These are phyloP conservation scores for Starmerella lactis-condensi DNA, from an alignment of 805 yeast species.

Conservation along the genomic window DNA sequence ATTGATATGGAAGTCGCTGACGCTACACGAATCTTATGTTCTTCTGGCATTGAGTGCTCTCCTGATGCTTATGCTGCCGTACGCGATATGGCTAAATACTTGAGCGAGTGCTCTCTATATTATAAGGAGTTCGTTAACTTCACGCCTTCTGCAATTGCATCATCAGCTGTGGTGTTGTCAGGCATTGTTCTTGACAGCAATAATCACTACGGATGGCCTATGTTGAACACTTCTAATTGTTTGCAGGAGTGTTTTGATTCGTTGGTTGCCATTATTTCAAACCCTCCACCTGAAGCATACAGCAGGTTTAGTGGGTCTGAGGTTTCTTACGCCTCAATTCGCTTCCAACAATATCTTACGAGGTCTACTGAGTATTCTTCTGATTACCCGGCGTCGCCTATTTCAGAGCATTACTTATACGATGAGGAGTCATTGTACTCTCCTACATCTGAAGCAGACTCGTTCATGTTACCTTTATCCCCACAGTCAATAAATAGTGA, in stretches of 20 bases:
- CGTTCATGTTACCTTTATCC: too few species aligned
- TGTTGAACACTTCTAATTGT: slow-evolving; percentile 8
- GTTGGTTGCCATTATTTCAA: slow-evolving; percentile 14
- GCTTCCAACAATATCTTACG: slow-evolving; percentile 8
- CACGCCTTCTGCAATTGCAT: slow-evolving; percentile 21
- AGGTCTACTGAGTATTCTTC: not conserved
- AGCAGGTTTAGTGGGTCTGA: not conserved
- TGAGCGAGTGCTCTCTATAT: slow-evolving; percentile 24
- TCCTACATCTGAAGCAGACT: too few species aligned
- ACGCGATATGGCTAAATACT: slow-evolving; percentile 18
- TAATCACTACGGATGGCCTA: slow-evolving; percentile 11
- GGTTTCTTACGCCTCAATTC: not conserved
- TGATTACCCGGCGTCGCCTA: not conserved
- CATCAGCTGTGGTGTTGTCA: slow-evolving; percentile 23
- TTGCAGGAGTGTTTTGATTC: slow-evolving; percentile 16
- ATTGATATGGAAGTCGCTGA: slow-evolving; percentile 17
- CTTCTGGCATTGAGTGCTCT: slow-evolving; percentile 7
- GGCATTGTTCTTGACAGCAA: slow-evolving; percentile 14
- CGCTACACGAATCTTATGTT: slow-evolving; percentile 6
- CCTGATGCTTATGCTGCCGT: slow-evolving; percentile 6
- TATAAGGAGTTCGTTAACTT: slow-evolving; percentile 19
- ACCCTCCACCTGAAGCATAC: slow-evolving; percentile 13
- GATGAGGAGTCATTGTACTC: too few species aligned
- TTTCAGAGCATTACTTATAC: not conserved
- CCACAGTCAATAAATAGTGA: too few species aligned